Evolutionary conservation across 106 monocot species (phyloP).

Genomic region (Alisma plantagoaquatica): DNA sequence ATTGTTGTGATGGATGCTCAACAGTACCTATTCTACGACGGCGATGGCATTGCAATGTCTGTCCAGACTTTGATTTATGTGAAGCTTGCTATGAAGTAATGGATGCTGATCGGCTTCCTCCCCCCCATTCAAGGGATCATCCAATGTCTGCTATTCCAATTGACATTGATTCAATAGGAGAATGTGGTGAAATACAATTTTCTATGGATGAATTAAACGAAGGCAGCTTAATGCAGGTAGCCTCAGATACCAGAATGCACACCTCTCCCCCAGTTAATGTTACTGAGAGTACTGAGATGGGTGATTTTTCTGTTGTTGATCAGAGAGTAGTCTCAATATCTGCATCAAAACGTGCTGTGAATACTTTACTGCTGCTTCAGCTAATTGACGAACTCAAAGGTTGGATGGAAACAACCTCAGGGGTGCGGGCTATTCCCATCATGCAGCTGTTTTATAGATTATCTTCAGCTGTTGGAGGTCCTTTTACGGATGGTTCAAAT

Average conservation of each 20-base stretch:
- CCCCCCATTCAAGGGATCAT: slow-evolving; percentile 89
- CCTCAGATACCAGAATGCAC: slow-evolving; percentile 35
- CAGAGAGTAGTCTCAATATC: slow-evolving; percentile 89
- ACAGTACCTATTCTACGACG: slow-evolving; percentile 92
- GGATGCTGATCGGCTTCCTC: slow-evolving; percentile 84
- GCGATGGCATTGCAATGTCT: slow-evolving; percentile 93
- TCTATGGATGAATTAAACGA: slow-evolving; percentile 76
- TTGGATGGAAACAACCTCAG: slow-evolving; percentile 88
- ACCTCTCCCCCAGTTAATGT: slow-evolving; percentile 48
- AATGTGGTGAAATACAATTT: slow-evolving; percentile 69
- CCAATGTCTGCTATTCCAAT: slow-evolving; percentile 96
- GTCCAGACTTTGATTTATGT: slow-evolving; percentile 97
- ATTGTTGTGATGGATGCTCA: slow-evolving; percentile 99
- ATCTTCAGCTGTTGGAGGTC: slow-evolving; percentile 89
- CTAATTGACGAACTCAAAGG: slow-evolving; percentile 78
- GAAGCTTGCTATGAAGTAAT: slow-evolving; percentile 95
- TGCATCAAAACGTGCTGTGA: slow-evolving; percentile 88
- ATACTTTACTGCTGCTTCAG: slow-evolving; percentile 68
- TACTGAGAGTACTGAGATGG: slow-evolving; percentile 53
- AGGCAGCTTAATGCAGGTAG: slow-evolving; percentile 31
- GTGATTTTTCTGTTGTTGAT: slow-evolving; percentile 34
- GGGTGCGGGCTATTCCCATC: slow-evolving; percentile 69
- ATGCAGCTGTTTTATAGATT: slow-evolving; percentile 97
- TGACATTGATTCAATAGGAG: slow-evolving; percentile 70
- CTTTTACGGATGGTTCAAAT: slow-evolving; percentile 89